Evolutionary conservation across 192 early-diverging fungal genomes (phyloP).

Genomic region (Coemansia sp.): DNA sequence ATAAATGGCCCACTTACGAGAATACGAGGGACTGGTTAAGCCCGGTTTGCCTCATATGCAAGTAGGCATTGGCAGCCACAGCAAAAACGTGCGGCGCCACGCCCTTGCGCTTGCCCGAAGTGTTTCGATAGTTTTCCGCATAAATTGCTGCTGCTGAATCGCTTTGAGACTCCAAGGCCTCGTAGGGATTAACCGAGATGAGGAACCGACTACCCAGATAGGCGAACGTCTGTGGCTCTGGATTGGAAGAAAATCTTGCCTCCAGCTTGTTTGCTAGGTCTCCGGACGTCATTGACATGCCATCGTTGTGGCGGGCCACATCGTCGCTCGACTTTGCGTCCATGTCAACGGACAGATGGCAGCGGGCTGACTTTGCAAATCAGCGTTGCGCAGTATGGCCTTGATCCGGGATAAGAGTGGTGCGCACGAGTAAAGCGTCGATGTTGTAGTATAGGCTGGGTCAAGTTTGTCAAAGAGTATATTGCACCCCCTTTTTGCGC

Average conservation of each 20-base stretch:
- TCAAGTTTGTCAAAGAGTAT: too few relatives aligned
- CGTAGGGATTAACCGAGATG: conserved; percentile 65
- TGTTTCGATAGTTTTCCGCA: conserved; percentile 67
- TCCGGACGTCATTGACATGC: conserved; percentile 36
- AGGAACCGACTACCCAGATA: conserved; percentile 64
- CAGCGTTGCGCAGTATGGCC: too few relatives aligned
- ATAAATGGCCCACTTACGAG: conserved; percentile 56
- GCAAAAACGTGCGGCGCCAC: conserved; percentile 81
- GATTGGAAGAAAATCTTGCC: conserved; percentile 46
- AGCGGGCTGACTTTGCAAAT: background rate
- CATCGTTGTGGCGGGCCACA: conserved; percentile 45
- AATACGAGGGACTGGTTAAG: conserved; percentile 88
- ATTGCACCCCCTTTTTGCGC: too few relatives aligned
- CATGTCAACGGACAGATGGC: conserved; percentile 7
- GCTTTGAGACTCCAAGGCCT: conserved; percentile 57
- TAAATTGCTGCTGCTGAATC: conserved; percentile 65
- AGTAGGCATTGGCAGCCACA: conserved; percentile 75
- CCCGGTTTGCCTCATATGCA: conserved; percentile 81
- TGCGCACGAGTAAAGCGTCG: too few relatives aligned
- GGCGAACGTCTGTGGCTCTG: conserved; percentile 59
- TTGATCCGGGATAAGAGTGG: too few relatives aligned
- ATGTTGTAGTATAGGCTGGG: too few relatives aligned
- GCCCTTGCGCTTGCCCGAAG: conserved; percentile 44
- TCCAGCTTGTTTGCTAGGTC: conserved; percentile 51
- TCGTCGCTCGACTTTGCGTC: conserved; percentile 38